These are phyloP conservation scores for Acacia pycnantha DNA, from an alignment of 331 rosid species.

Conservation along the genomic window DNA sequence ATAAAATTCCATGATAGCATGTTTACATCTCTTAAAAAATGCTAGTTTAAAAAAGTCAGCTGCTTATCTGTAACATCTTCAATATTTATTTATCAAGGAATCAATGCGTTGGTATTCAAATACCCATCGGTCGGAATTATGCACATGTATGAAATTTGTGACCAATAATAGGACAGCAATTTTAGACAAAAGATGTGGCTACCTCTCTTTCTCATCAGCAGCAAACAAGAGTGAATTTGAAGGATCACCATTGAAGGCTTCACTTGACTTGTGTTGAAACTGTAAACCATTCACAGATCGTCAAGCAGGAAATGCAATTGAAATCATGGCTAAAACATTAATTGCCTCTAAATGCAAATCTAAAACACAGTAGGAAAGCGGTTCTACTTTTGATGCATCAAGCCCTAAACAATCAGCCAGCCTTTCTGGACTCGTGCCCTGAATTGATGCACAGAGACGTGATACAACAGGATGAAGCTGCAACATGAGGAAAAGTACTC, in stretches of 20 bases:
- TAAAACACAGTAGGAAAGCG: slow-evolving; percentile 15
- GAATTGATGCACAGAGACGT: slow-evolving; percentile 93
- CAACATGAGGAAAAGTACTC: slow-evolving; percentile 21
- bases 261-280: slow-evolving; percentile 78
- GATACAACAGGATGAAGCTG: slow-evolving; percentile 99
- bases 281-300: slow-evolving; percentile 32
- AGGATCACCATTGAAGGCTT: slow-evolving; percentile 53
- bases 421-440: slow-evolving; percentile 94
- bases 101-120: not conserved
- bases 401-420: slow-evolving; percentile 96
- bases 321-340: not conserved
- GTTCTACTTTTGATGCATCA: slow-evolving; percentile 78
- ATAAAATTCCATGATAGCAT: not conserved
- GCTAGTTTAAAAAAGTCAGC: not conserved
- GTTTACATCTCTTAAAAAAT: slow-evolving; percentile 12
- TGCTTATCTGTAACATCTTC: not conserved
- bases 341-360: slow-evolving; percentile 9
- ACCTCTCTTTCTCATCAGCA: slow-evolving; percentile 82
- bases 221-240: slow-evolving; percentile 58
- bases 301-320: slow-evolving; percentile 26
- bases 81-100: not conserved
- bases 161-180: slow-evolving; percentile 6
- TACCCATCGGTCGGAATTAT: slow-evolving; percentile 5
- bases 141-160: not conserved
- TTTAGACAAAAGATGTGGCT: slow-evolving; percentile 26